phyloP scores from a whole-genome alignment of 2,329 filamentous ascomycete genomes.

The Fusarium sp. region DNA sequence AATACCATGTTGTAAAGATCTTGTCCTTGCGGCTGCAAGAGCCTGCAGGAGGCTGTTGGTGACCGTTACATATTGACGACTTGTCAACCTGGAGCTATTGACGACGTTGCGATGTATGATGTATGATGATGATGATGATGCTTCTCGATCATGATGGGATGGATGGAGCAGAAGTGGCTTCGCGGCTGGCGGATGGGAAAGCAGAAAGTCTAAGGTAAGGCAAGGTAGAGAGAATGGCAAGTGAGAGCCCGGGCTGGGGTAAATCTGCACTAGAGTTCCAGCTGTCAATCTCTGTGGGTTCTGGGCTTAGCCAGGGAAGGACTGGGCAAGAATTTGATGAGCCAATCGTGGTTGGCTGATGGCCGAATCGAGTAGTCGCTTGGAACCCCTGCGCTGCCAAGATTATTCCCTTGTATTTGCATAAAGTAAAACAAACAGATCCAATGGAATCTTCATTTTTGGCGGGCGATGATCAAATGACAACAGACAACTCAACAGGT shows the following conservation, averaged over 20 bases:
- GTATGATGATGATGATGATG: slow-evolving; percentile 23
- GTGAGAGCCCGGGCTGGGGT: background rate
- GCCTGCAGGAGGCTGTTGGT: background rate
- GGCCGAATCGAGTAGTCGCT: slow-evolving; percentile 44
- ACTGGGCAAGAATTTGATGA: slow-evolving; percentile 19
- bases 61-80: background rate
- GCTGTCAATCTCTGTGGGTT: slow-evolving; percentile 32
- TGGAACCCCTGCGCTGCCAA: slow-evolving; percentile 32
- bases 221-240: no score
- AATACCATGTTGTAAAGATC: background rate
- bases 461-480: background rate
- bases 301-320: slow-evolving; percentile 36
- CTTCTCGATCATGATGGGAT: background rate
- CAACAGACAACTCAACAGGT: background rate
- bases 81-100: background rate
- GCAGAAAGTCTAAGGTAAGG: background rate
- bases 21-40: background rate
- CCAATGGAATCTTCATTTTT: background rate
- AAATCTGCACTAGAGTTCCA: slow-evolving; percentile 19
- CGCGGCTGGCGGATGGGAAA: slow-evolving; percentile 7
- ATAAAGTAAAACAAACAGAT: slow-evolving; percentile 11
- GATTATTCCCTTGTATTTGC: slow-evolving; percentile 16
- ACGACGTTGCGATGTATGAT: background rate
- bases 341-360: slow-evolving; percentile 38
- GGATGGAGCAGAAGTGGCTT: slow-evolving; percentile 16